Conservation (phyloP, 1,139 yeast genomes). For the Kodamaea alishanica region DNA sequence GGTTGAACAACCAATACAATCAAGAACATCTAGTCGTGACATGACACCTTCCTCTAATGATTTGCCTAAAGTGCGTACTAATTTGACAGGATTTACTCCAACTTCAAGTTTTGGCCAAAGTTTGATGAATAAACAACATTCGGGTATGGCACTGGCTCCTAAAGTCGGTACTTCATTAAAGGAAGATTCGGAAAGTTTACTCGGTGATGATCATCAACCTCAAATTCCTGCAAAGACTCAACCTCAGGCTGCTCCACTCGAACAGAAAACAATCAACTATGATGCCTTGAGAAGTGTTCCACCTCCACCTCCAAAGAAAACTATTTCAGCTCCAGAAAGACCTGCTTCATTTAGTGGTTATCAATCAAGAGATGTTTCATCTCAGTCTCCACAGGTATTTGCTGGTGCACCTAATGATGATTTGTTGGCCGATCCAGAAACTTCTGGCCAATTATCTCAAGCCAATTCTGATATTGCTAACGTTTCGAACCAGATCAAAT, state of each 20-base stretch:
- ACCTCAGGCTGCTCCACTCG: conserved; percentile 5
- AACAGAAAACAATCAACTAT: conserved; percentile 32
- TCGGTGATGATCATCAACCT: conserved; percentile 9
- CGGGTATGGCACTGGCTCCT: conserved; percentile 7
- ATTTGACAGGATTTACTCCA: conserved; percentile 47
- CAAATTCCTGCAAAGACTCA: conserved; percentile 6
- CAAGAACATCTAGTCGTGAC: conserved; percentile 11
- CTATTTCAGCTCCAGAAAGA: conserved; percentile 11
- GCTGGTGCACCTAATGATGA: conserved; percentile 36
- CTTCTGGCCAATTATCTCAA: conserved; percentile 65
- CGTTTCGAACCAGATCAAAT: conserved; percentile 76
- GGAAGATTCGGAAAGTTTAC: not conserved
- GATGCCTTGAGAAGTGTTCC: conserved; percentile 49
- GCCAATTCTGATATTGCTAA: conserved; percentile 88
- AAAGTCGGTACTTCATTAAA: conserved; percentile 2
- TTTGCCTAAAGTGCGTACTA: conserved; percentile 37
- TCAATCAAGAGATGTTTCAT: not conserved
- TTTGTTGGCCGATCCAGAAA: conserved; percentile 54
- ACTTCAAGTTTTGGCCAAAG: conserved; percentile 69
- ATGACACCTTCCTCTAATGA: conserved; percentile 24
- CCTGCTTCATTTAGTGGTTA: conserved; percentile 6
- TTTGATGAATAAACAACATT: conserved; percentile 35
- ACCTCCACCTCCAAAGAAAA: conserved; percentile 36
- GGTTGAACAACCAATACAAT: not conserved
- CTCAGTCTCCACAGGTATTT: not conserved